A percentile compares a stretch with the other conserved stretches of the same genome.
Evolutionary conservation across 768 basidiomycete species (phyloP).

Genomic region (Ramaria sp.): DNA sequence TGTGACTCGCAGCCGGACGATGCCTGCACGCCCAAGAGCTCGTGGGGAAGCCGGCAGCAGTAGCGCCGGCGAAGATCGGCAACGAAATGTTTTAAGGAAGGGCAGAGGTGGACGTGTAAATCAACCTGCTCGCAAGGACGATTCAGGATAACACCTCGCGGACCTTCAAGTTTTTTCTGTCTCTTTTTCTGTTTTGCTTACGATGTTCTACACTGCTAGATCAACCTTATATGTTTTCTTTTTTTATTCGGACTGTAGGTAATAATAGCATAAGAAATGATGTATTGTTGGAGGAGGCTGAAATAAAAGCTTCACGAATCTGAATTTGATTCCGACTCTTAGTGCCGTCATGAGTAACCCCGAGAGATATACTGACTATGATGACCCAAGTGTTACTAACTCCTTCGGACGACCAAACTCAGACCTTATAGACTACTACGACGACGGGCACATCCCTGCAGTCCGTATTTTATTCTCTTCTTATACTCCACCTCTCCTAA

Average conservation of each 20-base stretch:
- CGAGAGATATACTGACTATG: neutral
- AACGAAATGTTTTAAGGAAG: slow-evolving; percentile 6
- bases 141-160: slow-evolving; percentile 1
- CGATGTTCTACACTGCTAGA: neutral
- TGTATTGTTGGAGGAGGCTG: neutral
- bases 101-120: neutral
- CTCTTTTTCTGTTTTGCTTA: neutral
- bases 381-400: neutral
- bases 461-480: neutral
- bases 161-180: neutral
- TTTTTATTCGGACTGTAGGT: neutral
- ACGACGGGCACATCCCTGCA: neutral
- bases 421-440: slow-evolving; percentile 5
- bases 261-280: neutral
- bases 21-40: slow-evolving; percentile 35
- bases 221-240: neutral
- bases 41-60: neutral
- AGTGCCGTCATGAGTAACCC: neutral
- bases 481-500: neutral
- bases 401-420: neutral
- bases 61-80: slow-evolving; percentile 3
- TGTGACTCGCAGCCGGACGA: slow-evolving; percentile 51
- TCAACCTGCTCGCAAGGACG: neutral
- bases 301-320: too few relatives aligned
- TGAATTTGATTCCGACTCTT: too few relatives aligned